These are phyloP conservation scores for Magnolia kwangsiensis DNA, from an alignment of 164 flowering plant species.

Conservation along the genomic window DNA sequence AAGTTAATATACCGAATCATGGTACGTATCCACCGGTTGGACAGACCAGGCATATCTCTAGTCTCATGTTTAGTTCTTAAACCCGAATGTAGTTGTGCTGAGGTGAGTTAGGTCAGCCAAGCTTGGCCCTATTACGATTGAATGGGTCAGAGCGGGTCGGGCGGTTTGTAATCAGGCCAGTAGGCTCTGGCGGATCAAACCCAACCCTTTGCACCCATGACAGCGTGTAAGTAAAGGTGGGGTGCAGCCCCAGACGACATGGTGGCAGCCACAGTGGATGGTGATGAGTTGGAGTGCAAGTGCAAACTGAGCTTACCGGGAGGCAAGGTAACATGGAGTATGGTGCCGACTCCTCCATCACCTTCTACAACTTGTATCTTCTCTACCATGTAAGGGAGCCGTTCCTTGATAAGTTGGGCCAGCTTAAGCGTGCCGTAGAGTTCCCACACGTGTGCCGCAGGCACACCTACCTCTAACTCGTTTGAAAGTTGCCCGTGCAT, in stretches of 20 bases:
- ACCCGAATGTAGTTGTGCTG: no score
- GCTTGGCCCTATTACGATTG: no score
- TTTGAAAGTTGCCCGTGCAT: not conserved
- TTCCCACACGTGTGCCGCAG: not conserved
- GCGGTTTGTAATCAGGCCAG: no score
- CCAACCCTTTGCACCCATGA: no score
- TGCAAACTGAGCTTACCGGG: not conserved
- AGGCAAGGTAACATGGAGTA: not conserved
- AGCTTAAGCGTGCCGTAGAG: constrained; percentile 3
- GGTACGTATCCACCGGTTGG: no score
- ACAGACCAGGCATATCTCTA: no score
- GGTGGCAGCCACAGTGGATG: not conserved
- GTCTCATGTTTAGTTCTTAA: no score
- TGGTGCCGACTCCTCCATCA: not conserved
- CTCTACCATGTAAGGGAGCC: not conserved
- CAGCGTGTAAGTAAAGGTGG: not conserved
- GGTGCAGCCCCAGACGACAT: not conserved
- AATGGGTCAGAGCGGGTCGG: no score
- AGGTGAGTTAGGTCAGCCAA: no score
- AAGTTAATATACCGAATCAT: no score
- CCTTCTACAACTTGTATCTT: not conserved
- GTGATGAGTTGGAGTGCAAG: not conserved
- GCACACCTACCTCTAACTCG: constrained; percentile 1
- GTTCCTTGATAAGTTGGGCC: not conserved
- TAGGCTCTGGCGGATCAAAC: no score